Base-by-base conservation (phyloP, 192 early-diverging fungal genomes). In the Powellomyces hirtus region DNA sequence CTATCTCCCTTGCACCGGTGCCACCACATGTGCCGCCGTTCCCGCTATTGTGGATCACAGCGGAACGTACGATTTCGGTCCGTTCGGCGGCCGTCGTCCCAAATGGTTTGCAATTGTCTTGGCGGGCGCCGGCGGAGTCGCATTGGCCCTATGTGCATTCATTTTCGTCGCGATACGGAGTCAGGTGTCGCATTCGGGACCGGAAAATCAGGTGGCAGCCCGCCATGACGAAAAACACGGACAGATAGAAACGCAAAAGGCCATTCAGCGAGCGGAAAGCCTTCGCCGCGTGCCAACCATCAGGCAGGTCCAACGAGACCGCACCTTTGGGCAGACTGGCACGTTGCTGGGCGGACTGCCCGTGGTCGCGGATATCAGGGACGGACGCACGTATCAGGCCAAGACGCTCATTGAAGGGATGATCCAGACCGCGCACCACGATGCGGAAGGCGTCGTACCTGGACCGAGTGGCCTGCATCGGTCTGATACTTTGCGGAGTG, bases 61-160 rank as follows among this genome's bases (percentile, higher is more conserved):
- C 24, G 67, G 31, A 16, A 11, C 34, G 55, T n/a, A 60, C n/a
- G 52, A 69, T 33, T 69, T 60, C 33, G 67, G 67, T 24, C 67
- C 57, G 16, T 60, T 69, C n/a, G 67, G 67, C 1, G n/a, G n/a
- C n/a, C 67, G 58, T 1, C 55, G 38, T 16, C 67, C 67, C 16
- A 44, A 45, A 33, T 69, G 67, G 67, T 69, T 69, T 45, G 67
- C 67, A n/a, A 35, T 69, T 37, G 58, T 69, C 1, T 34, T 69
- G 0, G 67, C 67, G 10, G 67, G 40, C 20, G 40, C 30, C 0
- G 67, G 67, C 16, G 67, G 67, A 5, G 6, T 60, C 0, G 26
- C 33, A 16, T 16, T 69, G 10, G 57, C 33, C 36, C 30, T 45
- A 14, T 27, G 59, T n/a, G 38, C 31, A 4, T 69, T 60, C 22